A percentile compares a stretch with the other conserved stretches of the same genome.
Conservation (phyloP, 2,329 filamentous ascomycete species). For the Piedraia hortae region DNA sequence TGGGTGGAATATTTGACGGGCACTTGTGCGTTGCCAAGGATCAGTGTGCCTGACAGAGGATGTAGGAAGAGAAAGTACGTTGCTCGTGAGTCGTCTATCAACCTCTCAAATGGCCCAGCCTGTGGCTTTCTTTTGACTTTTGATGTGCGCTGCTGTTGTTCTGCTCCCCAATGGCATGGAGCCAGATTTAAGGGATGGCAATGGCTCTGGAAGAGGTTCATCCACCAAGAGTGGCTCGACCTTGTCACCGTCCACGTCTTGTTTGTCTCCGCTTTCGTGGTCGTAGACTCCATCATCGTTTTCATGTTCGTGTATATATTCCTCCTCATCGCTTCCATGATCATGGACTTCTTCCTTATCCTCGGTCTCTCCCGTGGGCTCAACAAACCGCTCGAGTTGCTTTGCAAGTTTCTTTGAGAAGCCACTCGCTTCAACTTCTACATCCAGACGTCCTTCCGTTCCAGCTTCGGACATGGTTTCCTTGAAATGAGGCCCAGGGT, state of each 20-base stretch:
- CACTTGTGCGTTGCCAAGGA: no score
- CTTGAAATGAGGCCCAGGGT: conserved; percentile 59
- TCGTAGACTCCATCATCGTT: conserved; percentile 3
- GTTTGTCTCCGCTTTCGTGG: conserved; percentile 1
- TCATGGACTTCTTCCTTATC: conserved; percentile 15
- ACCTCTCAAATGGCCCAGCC: no score
- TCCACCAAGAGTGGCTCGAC: conserved; percentile 3
- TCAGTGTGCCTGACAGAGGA: no score
- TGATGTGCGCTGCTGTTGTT: no score
- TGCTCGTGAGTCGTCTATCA: no score
- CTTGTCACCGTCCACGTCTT: conserved; percentile 3
- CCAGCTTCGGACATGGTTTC: conserved; percentile 52
- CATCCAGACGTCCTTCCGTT: conserved; percentile 47
- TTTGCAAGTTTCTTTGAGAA: conserved; percentile 95
- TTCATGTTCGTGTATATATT: conserved; percentile 2
- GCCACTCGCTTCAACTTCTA: conserved; percentile 70
- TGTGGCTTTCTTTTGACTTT: no score
- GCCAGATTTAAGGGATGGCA: no score
- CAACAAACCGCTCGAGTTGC: conserved; percentile 75
- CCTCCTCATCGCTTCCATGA: conserved; percentile 12
- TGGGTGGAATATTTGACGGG: no score
- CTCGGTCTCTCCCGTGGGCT: conserved; percentile 29
- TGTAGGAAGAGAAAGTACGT: no score
- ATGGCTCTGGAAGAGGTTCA: no score
- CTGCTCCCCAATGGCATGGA: no score